Evolutionary conservation across 169 alveolate species (phyloP).

Genomic region (Plasmodium fragile): DNA sequence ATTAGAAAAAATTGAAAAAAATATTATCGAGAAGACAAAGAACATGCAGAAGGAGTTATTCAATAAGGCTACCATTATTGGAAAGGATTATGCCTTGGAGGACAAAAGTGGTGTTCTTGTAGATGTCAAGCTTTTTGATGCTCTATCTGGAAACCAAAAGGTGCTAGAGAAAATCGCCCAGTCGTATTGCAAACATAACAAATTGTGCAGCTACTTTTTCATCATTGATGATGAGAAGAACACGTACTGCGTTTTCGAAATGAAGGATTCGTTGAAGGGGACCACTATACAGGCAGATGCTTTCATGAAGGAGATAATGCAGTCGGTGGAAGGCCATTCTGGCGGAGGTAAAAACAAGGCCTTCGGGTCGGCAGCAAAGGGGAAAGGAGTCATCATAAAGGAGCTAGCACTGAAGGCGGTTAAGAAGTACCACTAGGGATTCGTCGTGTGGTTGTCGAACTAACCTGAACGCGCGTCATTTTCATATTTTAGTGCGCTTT

Average conservation of each 20-base stretch:
- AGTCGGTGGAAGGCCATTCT: constrained; percentile 64
- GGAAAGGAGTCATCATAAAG: constrained; percentile 23
- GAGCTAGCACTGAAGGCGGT: constrained; percentile 13
- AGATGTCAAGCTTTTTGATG: constrained; percentile 64
- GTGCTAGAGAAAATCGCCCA: constrained; percentile 70
- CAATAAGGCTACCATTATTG: constrained; percentile 50
- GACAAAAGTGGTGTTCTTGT: constrained; percentile 29
- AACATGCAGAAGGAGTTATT: constrained; percentile 67
- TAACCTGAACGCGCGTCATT: neutral
- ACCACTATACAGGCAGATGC: constrained; percentile 68
- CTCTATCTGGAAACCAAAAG: constrained; percentile 68
- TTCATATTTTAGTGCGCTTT: neutral
- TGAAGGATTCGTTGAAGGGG: constrained; percentile 62
- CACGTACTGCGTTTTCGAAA: constrained; percentile 73
- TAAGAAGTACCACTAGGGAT: constrained; percentile 20
- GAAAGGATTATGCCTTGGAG: constrained; percentile 48
- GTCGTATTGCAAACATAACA: constrained; percentile 47
- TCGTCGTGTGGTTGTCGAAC: neutral
- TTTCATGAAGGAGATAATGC: constrained; percentile 73
- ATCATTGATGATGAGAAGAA: constrained; percentile 55
- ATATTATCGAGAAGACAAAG: constrained; percentile 59
- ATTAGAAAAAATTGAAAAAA: constrained; percentile 60
- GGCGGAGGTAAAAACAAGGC: constrained; percentile 75
- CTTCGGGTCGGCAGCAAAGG: constrained; percentile 59
- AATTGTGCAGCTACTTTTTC: constrained; percentile 50